A percentile compares a stretch with the other conserved stretches of the same genome.
Conservation (phyloP, 495 filamentous ascomycete species). For the Talaromyces liani region DNA sequence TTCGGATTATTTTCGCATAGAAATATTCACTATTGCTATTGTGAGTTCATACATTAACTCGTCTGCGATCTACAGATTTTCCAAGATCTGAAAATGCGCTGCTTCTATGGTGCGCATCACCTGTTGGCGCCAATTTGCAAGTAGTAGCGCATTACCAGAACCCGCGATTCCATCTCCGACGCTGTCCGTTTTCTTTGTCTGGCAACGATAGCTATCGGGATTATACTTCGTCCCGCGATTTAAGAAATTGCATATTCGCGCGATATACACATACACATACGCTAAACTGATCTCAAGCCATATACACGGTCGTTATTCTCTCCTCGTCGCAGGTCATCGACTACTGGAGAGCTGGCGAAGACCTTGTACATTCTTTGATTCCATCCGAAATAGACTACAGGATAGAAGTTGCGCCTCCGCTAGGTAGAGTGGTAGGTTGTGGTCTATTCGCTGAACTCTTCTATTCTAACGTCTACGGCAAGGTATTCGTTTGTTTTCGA, state of each 20-base stretch:
- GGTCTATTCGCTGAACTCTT: not conserved
- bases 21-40: not conserved
- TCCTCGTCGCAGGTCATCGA: constrained; percentile 10
- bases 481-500: not conserved
- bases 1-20: not conserved
- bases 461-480: not conserved
- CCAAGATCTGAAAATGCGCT: constrained; percentile 5
- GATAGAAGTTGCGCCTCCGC: constrained; percentile 3
- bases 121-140: constrained; percentile 7
- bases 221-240: not conserved
- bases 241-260: not conserved
- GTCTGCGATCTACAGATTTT: not conserved
- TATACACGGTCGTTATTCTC: not conserved
- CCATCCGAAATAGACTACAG: not conserved
- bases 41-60: not conserved
- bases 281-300: not conserved
- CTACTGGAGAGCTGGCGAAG: not conserved
- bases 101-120: constrained; percentile 7
- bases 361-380: constrained; percentile 6
- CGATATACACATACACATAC: not conserved
- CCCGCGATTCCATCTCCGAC: not conserved
- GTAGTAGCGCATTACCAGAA: constrained; percentile 3
- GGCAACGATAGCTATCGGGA: not conserved
- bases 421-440: constrained; percentile 5
- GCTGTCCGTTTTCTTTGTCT: constrained; percentile 1